Evolutionary conservation across 495 filamentous ascomycete genomes (phyloP).

Genomic region (Aspergillus nanangensis): DNA sequence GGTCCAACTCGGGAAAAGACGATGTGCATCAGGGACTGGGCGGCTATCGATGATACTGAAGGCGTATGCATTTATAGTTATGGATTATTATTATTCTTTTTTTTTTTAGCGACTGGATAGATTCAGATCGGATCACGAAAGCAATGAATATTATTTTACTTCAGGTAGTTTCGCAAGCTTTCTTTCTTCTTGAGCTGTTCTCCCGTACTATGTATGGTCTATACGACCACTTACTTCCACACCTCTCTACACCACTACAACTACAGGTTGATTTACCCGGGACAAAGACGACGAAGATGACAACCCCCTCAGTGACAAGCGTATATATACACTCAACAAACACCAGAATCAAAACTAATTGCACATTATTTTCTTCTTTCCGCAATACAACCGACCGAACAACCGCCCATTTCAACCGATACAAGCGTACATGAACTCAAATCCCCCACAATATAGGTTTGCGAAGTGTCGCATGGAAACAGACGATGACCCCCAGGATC

Average conservation of each 20-base stretch:
- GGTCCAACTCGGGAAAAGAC: too few species aligned
- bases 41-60: background rate
- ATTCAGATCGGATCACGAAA: constrained; percentile 16
- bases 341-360: background rate
- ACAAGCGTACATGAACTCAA: too few species aligned
- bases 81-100: too few species aligned
- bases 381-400: background rate
- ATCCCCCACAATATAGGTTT: too few species aligned
- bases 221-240: too few species aligned
- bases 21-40: background rate
- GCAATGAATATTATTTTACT: constrained; percentile 14
- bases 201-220: too few species aligned
- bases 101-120: constrained; percentile 28
- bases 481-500: too few species aligned
- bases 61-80: constrained; percentile 8
- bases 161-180: too few species aligned
- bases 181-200: too few species aligned
- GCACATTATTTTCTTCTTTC: background rate
- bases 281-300: background rate
- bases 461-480: too few species aligned
- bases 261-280: background rate
- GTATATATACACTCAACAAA: constrained; percentile 2
- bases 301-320: background rate
- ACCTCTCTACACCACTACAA: background rate
- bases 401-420: too few species aligned